Evolutionary conservation across 345 rosid genomes (phyloP).

Genomic region (Brassica juncea): DNA sequence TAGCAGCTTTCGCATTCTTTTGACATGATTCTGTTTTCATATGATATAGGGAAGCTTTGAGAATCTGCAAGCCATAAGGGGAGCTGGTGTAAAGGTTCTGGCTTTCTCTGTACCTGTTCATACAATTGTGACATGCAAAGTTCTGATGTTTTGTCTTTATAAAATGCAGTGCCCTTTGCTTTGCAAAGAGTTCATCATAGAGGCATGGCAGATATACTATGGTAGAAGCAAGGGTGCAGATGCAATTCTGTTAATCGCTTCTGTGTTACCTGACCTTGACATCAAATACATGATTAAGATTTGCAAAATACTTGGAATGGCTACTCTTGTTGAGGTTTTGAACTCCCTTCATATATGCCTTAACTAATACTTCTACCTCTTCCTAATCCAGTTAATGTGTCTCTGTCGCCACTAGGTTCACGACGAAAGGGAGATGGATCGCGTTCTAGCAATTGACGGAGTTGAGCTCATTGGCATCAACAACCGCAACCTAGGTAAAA

Average conservation of each 20-base stretch:
- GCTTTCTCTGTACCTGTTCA: not conserved
- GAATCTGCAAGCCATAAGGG: slow-evolving; percentile 77
- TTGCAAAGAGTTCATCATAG: slow-evolving; percentile 89
- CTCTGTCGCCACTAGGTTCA: slow-evolving; percentile 60
- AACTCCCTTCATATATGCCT: not conserved
- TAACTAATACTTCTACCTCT: slow-evolving; percentile 11
- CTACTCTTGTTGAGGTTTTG: slow-evolving; percentile 77
- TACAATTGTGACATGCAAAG: not conserved
- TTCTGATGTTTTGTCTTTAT: slow-evolving; percentile 24
- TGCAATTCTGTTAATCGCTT: slow-evolving; percentile 84
- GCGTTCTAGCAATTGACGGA: slow-evolving; percentile 92
- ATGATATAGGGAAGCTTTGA: slow-evolving; percentile 80
- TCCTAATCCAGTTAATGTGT: not conserved
- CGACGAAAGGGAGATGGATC: slow-evolving; percentile 91
- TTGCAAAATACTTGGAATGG: slow-evolving; percentile 87
- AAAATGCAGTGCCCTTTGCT: slow-evolving; percentile 85
- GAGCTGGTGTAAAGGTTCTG: slow-evolving; percentile 75
- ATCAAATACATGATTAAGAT: slow-evolving; percentile 86
- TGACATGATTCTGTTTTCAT: slow-evolving; percentile 19
- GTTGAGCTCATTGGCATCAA: slow-evolving; percentile 86
- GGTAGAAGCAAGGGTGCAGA: slow-evolving; percentile 92
- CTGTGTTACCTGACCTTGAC: slow-evolving; percentile 90
- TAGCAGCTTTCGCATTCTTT: not conserved
- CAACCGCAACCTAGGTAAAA: slow-evolving; percentile 83
- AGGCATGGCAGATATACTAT: slow-evolving; percentile 92